A percentile compares a stretch with the other conserved stretches of the same genome.
phyloP scores from a whole-genome alignment of 2,329 filamentous ascomycete genomes.

The Elsinoe ampelina region DNA sequence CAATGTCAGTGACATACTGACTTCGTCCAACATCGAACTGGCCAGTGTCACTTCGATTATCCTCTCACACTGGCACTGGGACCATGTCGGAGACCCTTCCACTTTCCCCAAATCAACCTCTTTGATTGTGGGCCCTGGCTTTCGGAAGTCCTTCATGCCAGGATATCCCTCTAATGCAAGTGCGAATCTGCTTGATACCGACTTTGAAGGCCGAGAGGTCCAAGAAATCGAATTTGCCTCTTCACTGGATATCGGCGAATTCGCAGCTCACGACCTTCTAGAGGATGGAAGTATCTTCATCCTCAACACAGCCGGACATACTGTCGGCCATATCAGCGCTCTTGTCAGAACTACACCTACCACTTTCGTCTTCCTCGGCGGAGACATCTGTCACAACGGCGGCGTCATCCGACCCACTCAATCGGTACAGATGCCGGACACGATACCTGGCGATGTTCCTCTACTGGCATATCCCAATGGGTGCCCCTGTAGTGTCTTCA shows the following conservation, averaged over 20 bases:
- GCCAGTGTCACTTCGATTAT: constrained; percentile 31
- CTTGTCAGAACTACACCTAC: constrained; percentile 20
- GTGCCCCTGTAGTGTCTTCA: constrained; percentile 3
- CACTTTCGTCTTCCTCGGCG: constrained; percentile 21
- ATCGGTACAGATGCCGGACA: constrained; percentile 18
- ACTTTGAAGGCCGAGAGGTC: constrained; percentile 14
- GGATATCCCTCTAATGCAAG: constrained; percentile 34
- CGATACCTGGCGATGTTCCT: constrained; percentile 16
- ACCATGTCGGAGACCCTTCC: constrained; percentile 45
- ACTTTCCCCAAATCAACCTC: constrained; percentile 39
- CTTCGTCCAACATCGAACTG: constrained; percentile 26
- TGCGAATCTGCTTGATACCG: constrained; percentile 15
- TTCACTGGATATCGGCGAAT: constrained; percentile 29
- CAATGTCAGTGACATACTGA: constrained; percentile 28
- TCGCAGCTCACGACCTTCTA: constrained; percentile 34
- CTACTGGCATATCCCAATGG: constrained; percentile 16
- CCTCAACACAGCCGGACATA: constrained; percentile 27
- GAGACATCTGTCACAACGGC: constrained; percentile 20
- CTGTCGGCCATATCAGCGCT: constrained; percentile 20
- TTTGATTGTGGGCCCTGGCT: constrained; percentile 46
- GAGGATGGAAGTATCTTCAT: constrained; percentile 35
- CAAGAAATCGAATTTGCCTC: constrained; percentile 19
- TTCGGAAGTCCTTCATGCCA: constrained; percentile 38
- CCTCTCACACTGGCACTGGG: constrained; percentile 39
- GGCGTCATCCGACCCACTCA: constrained; percentile 19